Conservation (phyloP, 805 yeast genomes). For the Wickerhamomyces queroliae region DNA sequence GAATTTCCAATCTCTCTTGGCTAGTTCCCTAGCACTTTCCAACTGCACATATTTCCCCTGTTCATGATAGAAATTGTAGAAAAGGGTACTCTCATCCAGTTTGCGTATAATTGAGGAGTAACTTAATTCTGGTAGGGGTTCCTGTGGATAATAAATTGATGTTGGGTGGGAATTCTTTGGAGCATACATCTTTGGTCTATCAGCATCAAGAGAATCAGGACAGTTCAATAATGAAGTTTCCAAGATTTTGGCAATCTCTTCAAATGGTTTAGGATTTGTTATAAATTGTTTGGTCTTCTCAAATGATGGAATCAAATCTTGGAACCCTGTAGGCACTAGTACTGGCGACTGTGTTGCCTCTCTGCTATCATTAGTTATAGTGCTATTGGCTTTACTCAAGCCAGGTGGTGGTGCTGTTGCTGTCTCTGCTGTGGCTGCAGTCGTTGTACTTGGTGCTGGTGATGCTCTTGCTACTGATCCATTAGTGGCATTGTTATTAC, state of each 20-base stretch:
- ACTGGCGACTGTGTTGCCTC: conserved; percentile 12
- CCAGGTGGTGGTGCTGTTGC: neutral
- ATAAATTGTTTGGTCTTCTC: conserved; percentile 35
- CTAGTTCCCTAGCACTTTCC: conserved; percentile 75
- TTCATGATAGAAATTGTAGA: conserved; percentile 84
- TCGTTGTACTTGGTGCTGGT: too few species aligned
- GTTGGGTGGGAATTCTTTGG: conserved; percentile 87
- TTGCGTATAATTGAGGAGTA: conserved; percentile 57
- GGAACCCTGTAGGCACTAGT: conserved; percentile 10
- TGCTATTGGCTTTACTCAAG: neutral
- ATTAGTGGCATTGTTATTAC: conserved; percentile 7
- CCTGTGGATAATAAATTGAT: conserved; percentile 85
- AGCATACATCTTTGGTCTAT: conserved; percentile 62
- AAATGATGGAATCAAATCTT: conserved; percentile 22
- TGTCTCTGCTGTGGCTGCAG: conserved; percentile 7
- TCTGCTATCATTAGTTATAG: conserved; percentile 4
- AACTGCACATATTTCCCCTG: conserved; percentile 69
- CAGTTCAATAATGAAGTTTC: conserved; percentile 81
- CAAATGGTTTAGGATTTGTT: conserved; percentile 46
- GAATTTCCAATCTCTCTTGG: conserved; percentile 76
- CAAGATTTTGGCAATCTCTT: conserved; percentile 49
- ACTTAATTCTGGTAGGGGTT: conserved; percentile 49
- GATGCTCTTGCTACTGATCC: conserved; percentile 6
- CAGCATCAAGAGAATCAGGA: conserved; percentile 92
- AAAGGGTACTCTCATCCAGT: conserved; percentile 81